Percentiles rank a stretch among this genome's conserved stretches.
Evolutionary conservation across 2,329 filamentous ascomycete genomes (phyloP).

Genomic region (Beauveria sp.): DNA sequence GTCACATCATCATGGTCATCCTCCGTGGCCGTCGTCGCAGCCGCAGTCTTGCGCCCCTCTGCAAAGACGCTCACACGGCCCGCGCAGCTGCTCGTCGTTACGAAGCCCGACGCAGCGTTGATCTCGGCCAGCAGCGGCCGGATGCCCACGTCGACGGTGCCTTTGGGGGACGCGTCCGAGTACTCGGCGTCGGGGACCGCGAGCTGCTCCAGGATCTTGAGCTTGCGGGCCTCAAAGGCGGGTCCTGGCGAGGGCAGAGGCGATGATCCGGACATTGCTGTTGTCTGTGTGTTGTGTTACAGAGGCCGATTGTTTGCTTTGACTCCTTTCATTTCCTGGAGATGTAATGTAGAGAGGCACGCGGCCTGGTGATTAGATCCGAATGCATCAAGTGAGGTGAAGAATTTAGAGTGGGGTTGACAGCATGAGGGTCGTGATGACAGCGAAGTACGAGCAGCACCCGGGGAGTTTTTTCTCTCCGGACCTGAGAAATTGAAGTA

Average conservation of each 20-base stretch:
- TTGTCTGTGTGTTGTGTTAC: background rate
- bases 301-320: background rate
- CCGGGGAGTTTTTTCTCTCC: no score
- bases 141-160: slow-evolving; percentile 73
- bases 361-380: background rate
- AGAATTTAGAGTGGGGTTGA: slow-evolving; percentile 2
- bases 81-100: slow-evolving; percentile 90
- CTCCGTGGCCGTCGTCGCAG: background rate
- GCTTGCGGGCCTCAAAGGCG: slow-evolving; percentile 56
- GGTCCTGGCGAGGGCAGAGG: slow-evolving; percentile 23
- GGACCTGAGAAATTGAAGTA: no score
- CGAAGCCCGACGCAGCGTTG: slow-evolving; percentile 65
- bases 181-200: slow-evolving; percentile 62
- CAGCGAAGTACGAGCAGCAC: no score
- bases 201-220: slow-evolving; percentile 63
- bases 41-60: slow-evolving; percentile 55
- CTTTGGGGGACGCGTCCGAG: slow-evolving; percentile 81
- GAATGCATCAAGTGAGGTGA: background rate
- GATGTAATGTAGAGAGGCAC: background rate
- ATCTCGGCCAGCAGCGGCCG: slow-evolving; percentile 69
- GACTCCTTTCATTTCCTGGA: background rate
- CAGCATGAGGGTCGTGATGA: no score
- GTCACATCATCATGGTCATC: background rate
- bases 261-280: background rate
- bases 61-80: slow-evolving; percentile 82